Evolutionary conservation across 805 yeast genomes (phyloP), one percentile per base, ranked within the genome.

Genomic region (Candida xiaguanensis): DNA sequence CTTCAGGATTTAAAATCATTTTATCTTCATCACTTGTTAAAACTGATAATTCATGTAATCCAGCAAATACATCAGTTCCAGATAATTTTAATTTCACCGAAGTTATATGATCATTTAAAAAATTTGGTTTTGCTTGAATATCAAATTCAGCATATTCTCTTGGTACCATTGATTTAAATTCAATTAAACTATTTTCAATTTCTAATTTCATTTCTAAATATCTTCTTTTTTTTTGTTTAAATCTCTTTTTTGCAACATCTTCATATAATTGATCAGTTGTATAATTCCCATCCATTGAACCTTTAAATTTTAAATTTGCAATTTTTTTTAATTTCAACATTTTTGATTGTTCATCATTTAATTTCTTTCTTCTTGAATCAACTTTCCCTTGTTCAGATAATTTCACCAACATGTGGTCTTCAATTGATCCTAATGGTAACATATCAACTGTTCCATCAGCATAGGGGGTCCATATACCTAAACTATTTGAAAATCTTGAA

Each of bases 21-120:
- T 38, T 65, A 65, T 49, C 44, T 13, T 49, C 38, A 13, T 55
- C 53, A 0, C 42, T 36, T 2, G 58, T 46, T 11, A 27, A 18
- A 1, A 58, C 61, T 19, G 88, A 74, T 13, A 86, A 63, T 50
- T 84, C 82, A 56, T 84, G 88, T 27, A 86, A 51, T 0, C 95
- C 95, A 2, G 78, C 95, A 68, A 80, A 86, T 0, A 87, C 73
- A 53, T 86, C 95, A 14, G 64, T 67, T 1, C 95, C 95, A 3
- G 70, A 61, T 4, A 86, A 56, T 41, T 70, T 64, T 45, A 66
- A 29, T 16, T 52, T 59, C 5, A 65, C 58, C n/a, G 58, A 42
- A 4, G 59, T 49, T 2, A 48, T 49, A 4, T 40, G 29, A 5
- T 36, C 41, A n/a, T 39, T 31, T 16, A n/a, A 14, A 3, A 29